Percentiles rank a stretch among this genome's conserved stretches.
These are phyloP conservation scores for Limnomonas spitsbergensis DNA, from an alignment of 139 green algal genomes.

Conservation along the genomic window DNA sequence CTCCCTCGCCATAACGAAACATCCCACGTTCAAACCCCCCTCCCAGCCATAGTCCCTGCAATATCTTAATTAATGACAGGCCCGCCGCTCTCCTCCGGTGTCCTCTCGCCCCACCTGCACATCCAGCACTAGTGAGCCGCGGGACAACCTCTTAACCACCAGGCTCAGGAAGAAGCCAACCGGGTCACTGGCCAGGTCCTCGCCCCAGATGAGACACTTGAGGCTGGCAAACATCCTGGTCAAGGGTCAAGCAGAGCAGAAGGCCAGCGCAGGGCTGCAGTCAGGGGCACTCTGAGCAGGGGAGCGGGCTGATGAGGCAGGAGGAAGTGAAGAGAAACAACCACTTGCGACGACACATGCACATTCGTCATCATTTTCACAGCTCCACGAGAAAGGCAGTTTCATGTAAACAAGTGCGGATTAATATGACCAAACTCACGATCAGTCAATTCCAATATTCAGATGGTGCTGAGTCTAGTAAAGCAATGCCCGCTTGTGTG, in stretches of 20 bases:
- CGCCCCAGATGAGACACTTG: slow-evolving; percentile 73
- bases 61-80: too few species aligned
- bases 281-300: background rate
- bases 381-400: too few species aligned
- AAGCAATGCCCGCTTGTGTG: too few species aligned
- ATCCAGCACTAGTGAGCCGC: slow-evolving; percentile 59
- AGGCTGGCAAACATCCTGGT: slow-evolving; percentile 66
- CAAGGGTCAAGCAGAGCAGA: too few species aligned
- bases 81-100: too few species aligned
- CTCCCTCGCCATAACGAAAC: too few species aligned
- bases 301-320: background rate
- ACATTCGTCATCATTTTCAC: background rate
- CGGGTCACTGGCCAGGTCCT: slow-evolving; percentile 75
- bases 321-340: background rate
- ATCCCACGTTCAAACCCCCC: too few species aligned
- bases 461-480: too few species aligned
- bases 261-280: background rate
- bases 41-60: too few species aligned
- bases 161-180: slow-evolving; percentile 58
- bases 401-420: too few species aligned
- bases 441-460: too few species aligned
- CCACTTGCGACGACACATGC: background rate
- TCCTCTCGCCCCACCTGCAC: slow-evolving; percentile 29
- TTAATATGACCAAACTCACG: too few species aligned
- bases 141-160: slow-evolving; percentile 50